Evolutionary conservation across 2,329 filamentous ascomycete species (phyloP), one percentile per base, ranked within the genome.

Genomic region (Fusarium sp.): DNA sequence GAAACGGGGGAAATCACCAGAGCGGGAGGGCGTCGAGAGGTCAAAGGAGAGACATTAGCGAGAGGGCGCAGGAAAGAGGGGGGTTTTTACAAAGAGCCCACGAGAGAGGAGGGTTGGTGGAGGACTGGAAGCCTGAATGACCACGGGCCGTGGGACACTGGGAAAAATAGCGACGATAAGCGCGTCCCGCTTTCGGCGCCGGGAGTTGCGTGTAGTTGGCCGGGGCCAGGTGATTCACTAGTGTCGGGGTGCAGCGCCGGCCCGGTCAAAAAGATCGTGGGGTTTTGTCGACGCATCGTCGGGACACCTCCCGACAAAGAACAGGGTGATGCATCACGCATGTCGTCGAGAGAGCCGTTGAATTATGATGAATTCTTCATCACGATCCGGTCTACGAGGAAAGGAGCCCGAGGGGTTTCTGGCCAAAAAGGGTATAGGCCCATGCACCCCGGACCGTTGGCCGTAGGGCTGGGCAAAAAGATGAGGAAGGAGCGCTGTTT

Each of bases 161-260:
- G 73, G 76, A 76, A 73, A 73, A 72, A 67, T 71, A 69, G 77
- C 78, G 78, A 80, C 71, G 78, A 80, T 80, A 80, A 80, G 78
- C 78, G 71, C 72, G 73, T 76, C 72, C 78, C 78, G 78, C 77
- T 79, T 77, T 80, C 78, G 77, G 78, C 77, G 73, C 67, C 74
- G 65, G 74, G 63, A 76, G 61, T 71, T 76, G 65, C 42, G 24
- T 50, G 40, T 47, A 60, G 62, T 74, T 75, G 69, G 72, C 68
- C 57, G 64, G 54, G 59, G 64, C 27, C 54, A 57, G 54, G 54
- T 57, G 54, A 57, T 57, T 35, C 34, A 54, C 37, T 42, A 57
- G 62, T n/a, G 24, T 42, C 50, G 47, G 47, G 61, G 47, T 72
- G 45, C 47, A 75, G 24, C 62, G 62, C 62, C 62, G 60, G 72